Conservation (phyloP, 345 rosid species). For the Trapa bicornis region DNA sequence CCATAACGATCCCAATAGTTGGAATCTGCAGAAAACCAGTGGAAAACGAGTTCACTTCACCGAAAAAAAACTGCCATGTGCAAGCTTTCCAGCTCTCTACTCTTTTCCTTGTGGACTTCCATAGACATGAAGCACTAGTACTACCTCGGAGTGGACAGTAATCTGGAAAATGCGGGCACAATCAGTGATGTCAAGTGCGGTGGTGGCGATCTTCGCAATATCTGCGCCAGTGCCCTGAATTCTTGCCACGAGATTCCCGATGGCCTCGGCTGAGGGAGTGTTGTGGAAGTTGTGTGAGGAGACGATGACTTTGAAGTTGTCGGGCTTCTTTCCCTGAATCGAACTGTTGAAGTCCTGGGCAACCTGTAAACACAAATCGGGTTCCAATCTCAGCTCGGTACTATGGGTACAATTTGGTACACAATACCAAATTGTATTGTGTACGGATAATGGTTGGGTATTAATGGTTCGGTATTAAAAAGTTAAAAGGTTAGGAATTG, state of each 20-base stretch:
- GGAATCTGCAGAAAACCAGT: slow-evolving; percentile 16
- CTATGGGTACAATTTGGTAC: too few species aligned
- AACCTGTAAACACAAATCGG: slow-evolving; percentile 14
- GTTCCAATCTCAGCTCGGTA: too few species aligned
- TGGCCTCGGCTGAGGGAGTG: slow-evolving; percentile 28
- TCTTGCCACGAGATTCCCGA: slow-evolving; percentile 26
- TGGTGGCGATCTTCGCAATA: slow-evolving; percentile 28
- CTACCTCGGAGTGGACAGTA: slow-evolving; percentile 27
- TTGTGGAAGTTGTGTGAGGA: slow-evolving; percentile 36
- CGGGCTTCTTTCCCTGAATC: slow-evolving; percentile 23
- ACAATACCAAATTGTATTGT: too few species aligned
- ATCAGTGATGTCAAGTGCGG: slow-evolving; percentile 29
- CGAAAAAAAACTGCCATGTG: not conserved
- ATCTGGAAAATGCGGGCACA: slow-evolving; percentile 28
- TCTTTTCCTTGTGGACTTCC: not conserved
- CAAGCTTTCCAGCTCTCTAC: not conserved
- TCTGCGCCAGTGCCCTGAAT: slow-evolving; percentile 35
- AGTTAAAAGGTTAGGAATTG: too few species aligned
- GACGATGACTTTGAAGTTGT: slow-evolving; percentile 28
- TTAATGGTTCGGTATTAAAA: too few species aligned
- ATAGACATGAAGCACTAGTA: not conserved
- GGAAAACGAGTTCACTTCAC: not conserved
- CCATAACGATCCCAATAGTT: slow-evolving; percentile 25
- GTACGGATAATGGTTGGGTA: too few species aligned
- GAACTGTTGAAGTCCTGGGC: slow-evolving; percentile 34